Conservation (phyloP, 2,329 filamentous ascomycete species). For the Neonectria punicea region DNA sequence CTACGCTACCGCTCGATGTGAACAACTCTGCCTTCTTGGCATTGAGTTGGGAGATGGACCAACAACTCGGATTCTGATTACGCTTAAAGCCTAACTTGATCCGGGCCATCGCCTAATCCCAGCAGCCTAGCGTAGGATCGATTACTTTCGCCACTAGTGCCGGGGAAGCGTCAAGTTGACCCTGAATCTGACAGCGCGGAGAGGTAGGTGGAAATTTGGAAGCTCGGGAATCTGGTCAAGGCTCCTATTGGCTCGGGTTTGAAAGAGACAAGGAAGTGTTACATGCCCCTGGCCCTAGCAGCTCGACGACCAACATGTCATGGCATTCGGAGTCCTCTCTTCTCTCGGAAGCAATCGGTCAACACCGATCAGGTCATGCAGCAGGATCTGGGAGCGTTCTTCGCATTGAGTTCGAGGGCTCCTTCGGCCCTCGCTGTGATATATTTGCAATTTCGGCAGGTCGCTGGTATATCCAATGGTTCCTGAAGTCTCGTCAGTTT, state of each 20-base stretch:
- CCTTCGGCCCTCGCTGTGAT: background rate
- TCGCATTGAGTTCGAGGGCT: constrained; percentile 1
- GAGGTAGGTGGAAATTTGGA: background rate
- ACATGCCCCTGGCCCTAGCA: background rate
- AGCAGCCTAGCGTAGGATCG: background rate
- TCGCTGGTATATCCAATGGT: background rate
- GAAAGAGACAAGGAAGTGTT: background rate
- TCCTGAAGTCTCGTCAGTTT: background rate
- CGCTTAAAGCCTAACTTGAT: constrained; percentile 8
- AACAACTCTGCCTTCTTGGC: background rate
- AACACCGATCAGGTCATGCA: constrained; percentile 9
- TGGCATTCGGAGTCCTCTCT: constrained; percentile 1
- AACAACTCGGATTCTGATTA: background rate
- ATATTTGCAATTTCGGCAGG: background rate
- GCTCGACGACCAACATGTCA: background rate
- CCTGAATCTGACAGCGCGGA: constrained; percentile 11
- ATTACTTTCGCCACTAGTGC: constrained; percentile 1
- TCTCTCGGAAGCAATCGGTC: background rate
- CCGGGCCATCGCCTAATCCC: constrained; percentile 2
- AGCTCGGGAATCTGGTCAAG: background rate
- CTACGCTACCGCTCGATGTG: background rate
- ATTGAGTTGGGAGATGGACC: background rate
- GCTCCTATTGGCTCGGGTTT: background rate
- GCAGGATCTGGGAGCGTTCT: background rate
- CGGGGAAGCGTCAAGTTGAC: constrained; percentile 9